A percentile compares a stretch with the other conserved stretches of the same genome.
phyloP scores from a whole-genome alignment of 495 filamentous ascomycete species.

The Neurospora intermedia region DNA sequence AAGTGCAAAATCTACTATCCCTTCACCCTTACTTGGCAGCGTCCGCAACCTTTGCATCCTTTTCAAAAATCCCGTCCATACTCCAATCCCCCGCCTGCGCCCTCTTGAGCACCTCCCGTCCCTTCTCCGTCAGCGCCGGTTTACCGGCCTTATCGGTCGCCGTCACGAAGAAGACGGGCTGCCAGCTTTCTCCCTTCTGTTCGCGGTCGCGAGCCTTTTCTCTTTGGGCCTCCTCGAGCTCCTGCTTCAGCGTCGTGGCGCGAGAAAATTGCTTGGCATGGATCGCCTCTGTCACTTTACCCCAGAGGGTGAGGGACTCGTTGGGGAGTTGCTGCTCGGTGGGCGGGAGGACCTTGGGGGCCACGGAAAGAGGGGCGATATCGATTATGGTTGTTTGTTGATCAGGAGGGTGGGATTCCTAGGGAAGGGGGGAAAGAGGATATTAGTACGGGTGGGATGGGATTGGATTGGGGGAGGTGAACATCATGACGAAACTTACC shows the following conservation, averaged over 20 bases:
- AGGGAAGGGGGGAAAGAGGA: neutral
- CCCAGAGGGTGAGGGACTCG: slow-evolving; percentile 85
- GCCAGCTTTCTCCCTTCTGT: slow-evolving; percentile 54
- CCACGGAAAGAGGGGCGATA: slow-evolving; percentile 65
- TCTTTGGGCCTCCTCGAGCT: slow-evolving; percentile 84
- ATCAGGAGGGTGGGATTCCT: slow-evolving; percentile 40
- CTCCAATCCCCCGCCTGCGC: slow-evolving; percentile 52
- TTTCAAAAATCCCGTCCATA: slow-evolving; percentile 29
- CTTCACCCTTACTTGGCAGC: neutral
- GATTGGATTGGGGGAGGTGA: neutral
- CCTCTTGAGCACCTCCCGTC: slow-evolving; percentile 55
- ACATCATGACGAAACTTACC: slow-evolving; percentile 24
- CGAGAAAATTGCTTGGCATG: slow-evolving; percentile 67
- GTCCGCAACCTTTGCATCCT: neutral
- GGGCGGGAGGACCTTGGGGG: slow-evolving; percentile 69
- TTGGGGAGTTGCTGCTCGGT: slow-evolving; percentile 68
- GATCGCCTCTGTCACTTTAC: slow-evolving; percentile 79
- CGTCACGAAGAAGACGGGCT: slow-evolving; percentile 82
- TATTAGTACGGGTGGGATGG: slow-evolving; percentile 3
- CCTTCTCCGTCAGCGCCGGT: slow-evolving; percentile 71
- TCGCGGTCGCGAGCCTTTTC: slow-evolving; percentile 72
- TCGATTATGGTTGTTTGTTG: slow-evolving; percentile 70
- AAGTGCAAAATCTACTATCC: neutral
- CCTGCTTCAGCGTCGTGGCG: slow-evolving; percentile 78
- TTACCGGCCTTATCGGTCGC: slow-evolving; percentile 62